Percentiles rank a stretch among this genome's conserved stretches.
Conservation (phyloP, 768 basidiomycete genomes). For the Sarcomyxa edulis region DNA sequence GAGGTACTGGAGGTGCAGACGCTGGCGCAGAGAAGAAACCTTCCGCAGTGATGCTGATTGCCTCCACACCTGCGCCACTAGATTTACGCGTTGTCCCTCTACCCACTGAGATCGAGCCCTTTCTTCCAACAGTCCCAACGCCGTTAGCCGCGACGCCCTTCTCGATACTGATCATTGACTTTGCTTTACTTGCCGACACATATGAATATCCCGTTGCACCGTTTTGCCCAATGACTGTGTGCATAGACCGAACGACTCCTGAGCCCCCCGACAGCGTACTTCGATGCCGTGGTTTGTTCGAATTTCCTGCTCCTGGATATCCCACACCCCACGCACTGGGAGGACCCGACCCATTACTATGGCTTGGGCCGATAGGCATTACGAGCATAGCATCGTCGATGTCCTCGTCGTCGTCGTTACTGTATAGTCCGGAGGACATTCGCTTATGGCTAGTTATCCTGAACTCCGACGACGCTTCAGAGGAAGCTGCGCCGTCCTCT, state of each 20-base stretch:
- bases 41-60: conserved; percentile 66
- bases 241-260: conserved; percentile 24
- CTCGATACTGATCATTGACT: conserved; percentile 69
- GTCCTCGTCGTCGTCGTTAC: conserved; percentile 60
- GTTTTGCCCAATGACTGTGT: conserved; percentile 22
- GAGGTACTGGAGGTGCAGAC: conserved; percentile 29
- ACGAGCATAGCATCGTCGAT: conserved; percentile 73
- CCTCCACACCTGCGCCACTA: conserved; percentile 70
- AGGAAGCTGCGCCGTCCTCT: conserved; percentile 15
- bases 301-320: conserved; percentile 14
- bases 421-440: conserved; percentile 10
- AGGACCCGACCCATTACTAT: conserved; percentile 17
- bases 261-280: conserved; percentile 22
- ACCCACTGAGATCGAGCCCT: conserved; percentile 63
- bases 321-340: conserved; percentile 32
- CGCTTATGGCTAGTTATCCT: conserved; percentile 5
- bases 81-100: conserved; percentile 57
- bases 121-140: conserved; percentile 28
- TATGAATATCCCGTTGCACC: conserved; percentile 16
- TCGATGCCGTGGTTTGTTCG: conserved; percentile 37
- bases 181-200: conserved; percentile 32
- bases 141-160: conserved; percentile 26
- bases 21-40: conserved; percentile 70
- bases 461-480: conserved; percentile 17
- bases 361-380: conserved; percentile 57